phyloP scores from a whole-genome alignment of 2,329 filamentous ascomycete genomes.

The Sphaerulina populicola region DNA sequence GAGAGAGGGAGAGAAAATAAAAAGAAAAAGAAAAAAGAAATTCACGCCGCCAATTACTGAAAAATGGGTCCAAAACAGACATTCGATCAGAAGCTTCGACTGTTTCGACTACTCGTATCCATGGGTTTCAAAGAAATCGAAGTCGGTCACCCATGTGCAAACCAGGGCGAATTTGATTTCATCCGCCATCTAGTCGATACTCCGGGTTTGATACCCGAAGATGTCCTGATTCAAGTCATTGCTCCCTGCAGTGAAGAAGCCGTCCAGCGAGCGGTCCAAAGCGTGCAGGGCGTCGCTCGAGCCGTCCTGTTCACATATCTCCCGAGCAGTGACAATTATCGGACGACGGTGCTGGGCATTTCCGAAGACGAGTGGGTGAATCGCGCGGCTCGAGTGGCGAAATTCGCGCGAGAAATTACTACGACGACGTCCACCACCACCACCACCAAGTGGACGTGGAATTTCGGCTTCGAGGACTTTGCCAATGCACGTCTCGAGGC shows the following conservation, averaged over 20 bases:
- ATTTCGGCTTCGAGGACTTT: constrained; percentile 81
- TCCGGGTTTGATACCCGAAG: constrained; percentile 71
- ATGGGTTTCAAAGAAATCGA: constrained; percentile 98
- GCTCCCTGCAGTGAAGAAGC: constrained; percentile 87
- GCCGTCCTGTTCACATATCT: constrained; percentile 93
- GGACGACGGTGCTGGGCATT: constrained; percentile 81
- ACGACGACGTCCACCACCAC: too few relatives aligned
- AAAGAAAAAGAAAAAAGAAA: too few relatives aligned
- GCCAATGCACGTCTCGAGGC: constrained; percentile 83
- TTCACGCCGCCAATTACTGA: too few relatives aligned
- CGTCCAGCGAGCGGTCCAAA: constrained; percentile 80
- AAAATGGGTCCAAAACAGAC: not conserved
- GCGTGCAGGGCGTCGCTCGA: constrained; percentile 80
- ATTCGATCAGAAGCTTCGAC: constrained; percentile 82
- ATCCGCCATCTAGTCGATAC: constrained; percentile 79
- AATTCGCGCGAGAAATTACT: constrained; percentile 56
- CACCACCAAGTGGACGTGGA: constrained; percentile 62
- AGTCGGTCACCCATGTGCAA: constrained; percentile 88
- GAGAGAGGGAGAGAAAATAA: too few relatives aligned
- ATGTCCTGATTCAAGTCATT: constrained; percentile 85
- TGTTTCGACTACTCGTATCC: constrained; percentile 87
- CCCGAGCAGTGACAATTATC: constrained; percentile 91
- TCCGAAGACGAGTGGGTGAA: constrained; percentile 70
- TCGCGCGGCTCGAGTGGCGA: constrained; percentile 74
- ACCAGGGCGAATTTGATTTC: constrained; percentile 93